Evolutionary conservation across 441 rosid genomes (phyloP).

Genomic region (Adansonia rubrostipa): DNA sequence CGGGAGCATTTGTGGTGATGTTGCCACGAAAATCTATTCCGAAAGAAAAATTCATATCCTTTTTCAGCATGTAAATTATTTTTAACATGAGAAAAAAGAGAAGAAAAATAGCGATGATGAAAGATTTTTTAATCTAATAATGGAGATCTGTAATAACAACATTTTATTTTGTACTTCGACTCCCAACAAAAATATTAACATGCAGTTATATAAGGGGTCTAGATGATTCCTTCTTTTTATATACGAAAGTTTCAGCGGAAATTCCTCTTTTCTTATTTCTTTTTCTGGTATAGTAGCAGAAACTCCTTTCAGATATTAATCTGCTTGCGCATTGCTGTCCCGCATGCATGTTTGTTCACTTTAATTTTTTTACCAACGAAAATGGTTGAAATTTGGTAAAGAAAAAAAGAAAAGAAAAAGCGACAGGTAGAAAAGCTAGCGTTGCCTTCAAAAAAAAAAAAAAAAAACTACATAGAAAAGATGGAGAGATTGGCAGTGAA

Average conservation of each 20-base stretch:
- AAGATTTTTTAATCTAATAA: no score
- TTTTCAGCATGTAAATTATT: no score
- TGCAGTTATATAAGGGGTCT: neutral
- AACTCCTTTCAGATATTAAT: conserved; percentile 26
- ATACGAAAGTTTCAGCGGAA: neutral
- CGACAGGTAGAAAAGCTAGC: neutral
- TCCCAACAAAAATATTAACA: no score
- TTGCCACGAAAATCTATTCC: no score
- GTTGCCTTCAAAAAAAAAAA: neutral
- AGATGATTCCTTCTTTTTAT: conserved; percentile 31
- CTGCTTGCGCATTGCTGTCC: conserved; percentile 20
- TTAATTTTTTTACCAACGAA: conserved; percentile 21
- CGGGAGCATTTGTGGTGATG: no score
- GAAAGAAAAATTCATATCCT: neutral
- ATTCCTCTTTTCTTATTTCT: no score
- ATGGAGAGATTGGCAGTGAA: conserved; percentile 26
- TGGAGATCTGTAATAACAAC: no score
- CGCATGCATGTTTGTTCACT: neutral
- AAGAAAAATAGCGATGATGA: no score
- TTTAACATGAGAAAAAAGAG: no score
- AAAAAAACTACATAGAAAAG: neutral
- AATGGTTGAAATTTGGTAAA: conserved; percentile 33
- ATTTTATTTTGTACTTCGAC: no score
- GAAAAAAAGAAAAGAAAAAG: conserved; percentile 18
- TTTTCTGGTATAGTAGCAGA: neutral